phyloP scores from a whole-genome alignment of 352 stramenopile species.

The Pythium grandisporangium region DNA sequence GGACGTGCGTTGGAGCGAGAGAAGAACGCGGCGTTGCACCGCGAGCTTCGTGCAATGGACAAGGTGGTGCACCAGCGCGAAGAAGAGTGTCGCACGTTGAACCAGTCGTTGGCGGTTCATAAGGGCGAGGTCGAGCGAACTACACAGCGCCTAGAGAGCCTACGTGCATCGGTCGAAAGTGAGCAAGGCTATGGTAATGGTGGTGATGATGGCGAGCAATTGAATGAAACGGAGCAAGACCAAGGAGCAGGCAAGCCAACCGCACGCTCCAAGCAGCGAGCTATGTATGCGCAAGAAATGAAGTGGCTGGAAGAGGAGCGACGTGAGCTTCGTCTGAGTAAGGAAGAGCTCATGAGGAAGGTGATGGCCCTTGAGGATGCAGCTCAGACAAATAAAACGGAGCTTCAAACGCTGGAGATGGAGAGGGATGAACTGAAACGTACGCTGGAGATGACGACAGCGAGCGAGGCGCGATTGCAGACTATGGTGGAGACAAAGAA shows the following conservation, averaged over 20 bases:
- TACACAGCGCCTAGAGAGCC: conserved; percentile 5
- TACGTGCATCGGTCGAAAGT: conserved; percentile 10
- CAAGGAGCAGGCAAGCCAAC: conserved; percentile 4
- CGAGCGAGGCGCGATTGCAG: conserved; percentile 31
- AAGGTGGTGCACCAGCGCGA: conserved; percentile 58
- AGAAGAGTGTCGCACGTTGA: conserved; percentile 53
- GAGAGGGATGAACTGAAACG: conserved; percentile 42
- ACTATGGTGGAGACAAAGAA: conserved; percentile 49
- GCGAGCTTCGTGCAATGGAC: conserved; percentile 62
- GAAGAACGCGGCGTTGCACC: conserved; percentile 63
- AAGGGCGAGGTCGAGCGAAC: conserved; percentile 51
- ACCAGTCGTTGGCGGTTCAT: conserved; percentile 40
- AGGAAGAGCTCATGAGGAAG: conserved; percentile 47
- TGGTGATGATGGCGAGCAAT: no score
- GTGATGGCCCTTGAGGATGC: conserved; percentile 52
- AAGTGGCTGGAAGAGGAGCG: conserved; percentile 70
- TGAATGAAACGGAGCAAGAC: no score
- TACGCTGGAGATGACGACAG: conserved; percentile 21
- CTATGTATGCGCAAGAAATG: conserved; percentile 45
- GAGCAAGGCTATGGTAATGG: conserved; percentile 1
- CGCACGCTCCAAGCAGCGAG: conserved; percentile 8
- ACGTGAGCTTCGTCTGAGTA: conserved; percentile 34
- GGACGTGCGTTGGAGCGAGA: conserved; percentile 40
- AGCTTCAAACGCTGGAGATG: conserved; percentile 20
- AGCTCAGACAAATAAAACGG: conserved; percentile 27